Conservation (phyloP, 805 yeast genomes). For the Barnettozyma californica region DNA sequence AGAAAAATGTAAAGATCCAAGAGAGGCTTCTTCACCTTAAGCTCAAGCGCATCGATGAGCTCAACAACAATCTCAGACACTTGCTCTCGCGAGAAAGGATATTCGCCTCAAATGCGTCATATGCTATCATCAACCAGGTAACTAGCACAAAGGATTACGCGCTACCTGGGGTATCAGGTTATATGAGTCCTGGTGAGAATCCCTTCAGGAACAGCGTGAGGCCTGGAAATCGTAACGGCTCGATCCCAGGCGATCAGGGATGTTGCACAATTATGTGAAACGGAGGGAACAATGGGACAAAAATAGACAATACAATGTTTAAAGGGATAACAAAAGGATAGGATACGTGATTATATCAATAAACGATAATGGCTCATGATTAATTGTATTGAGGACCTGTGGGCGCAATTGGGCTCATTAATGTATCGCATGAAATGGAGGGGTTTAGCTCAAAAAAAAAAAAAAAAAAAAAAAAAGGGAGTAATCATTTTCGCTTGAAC, state of each 20-base stretch:
- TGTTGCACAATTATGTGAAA: constrained; percentile 34
- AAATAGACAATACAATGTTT: not conserved
- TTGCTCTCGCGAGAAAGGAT: constrained; percentile 52
- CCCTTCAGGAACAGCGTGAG: constrained; percentile 29
- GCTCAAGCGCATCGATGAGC: constrained; percentile 53
- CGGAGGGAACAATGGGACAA: no score
- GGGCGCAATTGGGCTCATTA: no score
- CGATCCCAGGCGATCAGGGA: constrained; percentile 10
- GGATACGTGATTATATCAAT: not conserved
- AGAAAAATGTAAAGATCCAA: constrained; percentile 21
- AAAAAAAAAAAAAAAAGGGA: no score
- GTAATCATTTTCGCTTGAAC: no score
- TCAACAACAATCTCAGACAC: constrained; percentile 47
- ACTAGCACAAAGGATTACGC: constrained; percentile 32
- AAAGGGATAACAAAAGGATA: not conserved
- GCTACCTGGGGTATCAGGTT: constrained; percentile 37
- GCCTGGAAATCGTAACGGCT: not conserved
- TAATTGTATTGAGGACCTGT: no score
- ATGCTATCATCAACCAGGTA: constrained; percentile 36
- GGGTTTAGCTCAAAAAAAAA: no score
- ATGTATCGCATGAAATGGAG: no score
- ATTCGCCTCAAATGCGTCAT: constrained; percentile 58
- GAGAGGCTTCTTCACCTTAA: constrained; percentile 49
- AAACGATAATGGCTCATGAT: not conserved
- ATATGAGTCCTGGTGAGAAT: constrained; percentile 32